These are phyloP conservation scores for Cadophora luteo-olivacea DNA, from an alignment of 2,329 filamentous ascomycete species.

Conservation along the genomic window DNA sequence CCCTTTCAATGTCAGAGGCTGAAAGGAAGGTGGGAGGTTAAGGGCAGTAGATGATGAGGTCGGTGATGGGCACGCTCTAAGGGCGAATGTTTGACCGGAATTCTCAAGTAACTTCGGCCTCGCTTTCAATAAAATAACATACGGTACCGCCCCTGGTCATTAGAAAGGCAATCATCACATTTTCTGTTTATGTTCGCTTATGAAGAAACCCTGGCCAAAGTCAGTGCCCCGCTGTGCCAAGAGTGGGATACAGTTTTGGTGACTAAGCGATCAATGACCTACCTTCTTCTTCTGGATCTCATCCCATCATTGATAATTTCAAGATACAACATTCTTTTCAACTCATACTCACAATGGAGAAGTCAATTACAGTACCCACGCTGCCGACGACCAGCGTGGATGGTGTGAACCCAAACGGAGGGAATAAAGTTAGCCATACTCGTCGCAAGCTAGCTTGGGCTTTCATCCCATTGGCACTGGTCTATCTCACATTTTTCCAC, in stretches of 20 bases:
- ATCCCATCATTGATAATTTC: not conserved
- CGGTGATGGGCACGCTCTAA: not conserved
- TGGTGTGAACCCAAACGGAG: not conserved
- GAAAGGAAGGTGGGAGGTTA: conserved; percentile 1
- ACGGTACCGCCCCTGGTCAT: not conserved
- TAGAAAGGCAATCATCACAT: not conserved
- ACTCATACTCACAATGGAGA: not conserved
- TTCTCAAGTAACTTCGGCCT: not conserved
- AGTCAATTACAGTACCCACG: not conserved
- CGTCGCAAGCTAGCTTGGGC: conserved; percentile 3
- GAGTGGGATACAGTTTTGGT: not conserved
- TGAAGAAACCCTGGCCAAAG: not conserved
- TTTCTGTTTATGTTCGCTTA: not conserved
- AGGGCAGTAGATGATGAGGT: not conserved
- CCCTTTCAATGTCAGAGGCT: not conserved
- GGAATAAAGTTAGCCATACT: not conserved
- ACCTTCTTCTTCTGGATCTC: not conserved
- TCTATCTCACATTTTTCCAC: conserved; percentile 5
- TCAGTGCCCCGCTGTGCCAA: not conserved
- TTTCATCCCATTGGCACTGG: conserved; percentile 3
- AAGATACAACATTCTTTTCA: not conserved
- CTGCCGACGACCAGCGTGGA: not conserved
- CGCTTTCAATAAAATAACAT: not conserved
- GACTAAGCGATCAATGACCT: not conserved
- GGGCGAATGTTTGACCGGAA: not conserved